Evolutionary conservation across 371 early-diverging fungal genomes (phyloP).

Genomic region (Mortierella sp.): DNA sequence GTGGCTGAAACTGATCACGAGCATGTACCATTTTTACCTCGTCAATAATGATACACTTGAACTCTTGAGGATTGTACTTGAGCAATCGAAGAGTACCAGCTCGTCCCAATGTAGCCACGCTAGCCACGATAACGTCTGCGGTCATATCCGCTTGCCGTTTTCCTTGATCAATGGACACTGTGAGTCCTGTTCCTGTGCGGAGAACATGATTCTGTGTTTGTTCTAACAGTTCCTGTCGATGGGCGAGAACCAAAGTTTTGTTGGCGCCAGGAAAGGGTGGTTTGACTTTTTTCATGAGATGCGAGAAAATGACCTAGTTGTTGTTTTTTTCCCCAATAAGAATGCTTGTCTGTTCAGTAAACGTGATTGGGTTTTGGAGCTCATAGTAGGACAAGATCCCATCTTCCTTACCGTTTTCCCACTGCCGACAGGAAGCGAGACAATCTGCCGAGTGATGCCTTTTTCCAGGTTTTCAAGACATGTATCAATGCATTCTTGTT

Average conservation of each 20-base stretch:
- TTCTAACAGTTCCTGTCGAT: slow-evolving; percentile 85
- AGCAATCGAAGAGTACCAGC: slow-evolving; percentile 60
- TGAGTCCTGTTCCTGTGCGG: slow-evolving; percentile 61
- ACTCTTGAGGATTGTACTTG: slow-evolving; percentile 76
- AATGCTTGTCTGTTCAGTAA: no score
- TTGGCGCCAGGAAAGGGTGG: slow-evolving; percentile 70
- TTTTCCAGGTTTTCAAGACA: slow-evolving; percentile 59
- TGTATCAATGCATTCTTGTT: slow-evolving; percentile 81
- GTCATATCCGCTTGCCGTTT: slow-evolving; percentile 61
- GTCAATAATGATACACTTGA: slow-evolving; percentile 92
- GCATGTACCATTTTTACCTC: no score
- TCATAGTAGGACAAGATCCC: background rate
- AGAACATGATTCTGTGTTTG: slow-evolving; percentile 82
- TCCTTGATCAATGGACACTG: slow-evolving; percentile 77
- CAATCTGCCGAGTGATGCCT: slow-evolving; percentile 78
- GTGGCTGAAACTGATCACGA: no score
- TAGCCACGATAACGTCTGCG: slow-evolving; percentile 81
- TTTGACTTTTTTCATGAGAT: slow-evolving; percentile 78
- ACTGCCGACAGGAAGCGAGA: slow-evolving; percentile 88
- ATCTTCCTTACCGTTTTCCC: slow-evolving; percentile 81
- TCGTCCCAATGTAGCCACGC: slow-evolving; percentile 80
- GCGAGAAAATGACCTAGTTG: slow-evolving; percentile 80
- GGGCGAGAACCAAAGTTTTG: slow-evolving; percentile 86
- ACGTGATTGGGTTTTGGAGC: no score
- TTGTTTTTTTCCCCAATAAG: no score